Base-by-base conservation (phyloP, 345 rosid species). In the Brassica nigra region DNA sequence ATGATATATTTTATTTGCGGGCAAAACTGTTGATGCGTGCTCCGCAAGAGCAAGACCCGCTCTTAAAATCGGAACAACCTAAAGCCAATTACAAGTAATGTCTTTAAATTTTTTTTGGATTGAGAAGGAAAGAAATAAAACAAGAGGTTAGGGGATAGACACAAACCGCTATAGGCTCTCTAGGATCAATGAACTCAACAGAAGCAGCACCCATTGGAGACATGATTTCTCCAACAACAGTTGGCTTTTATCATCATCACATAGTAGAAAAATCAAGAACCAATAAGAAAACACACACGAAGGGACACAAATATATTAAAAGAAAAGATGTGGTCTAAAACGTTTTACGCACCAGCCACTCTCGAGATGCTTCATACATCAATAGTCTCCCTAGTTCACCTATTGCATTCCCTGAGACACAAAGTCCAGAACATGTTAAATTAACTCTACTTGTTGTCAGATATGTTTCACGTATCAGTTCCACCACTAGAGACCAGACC, bases 11-110 rank as follows among this genome's bases (percentile, higher is more conserved):
- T 88, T 91, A 23, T 85, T 91, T 0, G 97, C 92, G 0, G 97
- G 97, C 77, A 95, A 88, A 80, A 95, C 86, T 30, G 94, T 84
- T 49, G 99, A 82, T 59, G 97, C 97, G 30, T 92, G 90, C 80
- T 95, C 97, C 20, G 88, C 93, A 81, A 95, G 94, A 75, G 95
- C 94, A 82, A 90, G 99, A 72, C 94, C 97, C 84, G 95, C 97
- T 88, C 99, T 88, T 75, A 95, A 78, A 34, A 95, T 90, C 11
- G 97, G 97, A 90, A 91, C 82, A 84, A 95, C 89, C 99, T 92
- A 87, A 68, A 70, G 30, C 58, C 37, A 68, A 52, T 28, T 58
- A 27, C 23, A 30, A 37, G 11, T 62, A 42, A 18, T 31, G 74
- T 7, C 4, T 0, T 49, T 5, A n/a, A 52, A 4, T 6, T 30